Base-by-base conservation (phyloP, 2,329 filamentous ascomycete genomes). In the Apiospora saccharicola region DNA sequence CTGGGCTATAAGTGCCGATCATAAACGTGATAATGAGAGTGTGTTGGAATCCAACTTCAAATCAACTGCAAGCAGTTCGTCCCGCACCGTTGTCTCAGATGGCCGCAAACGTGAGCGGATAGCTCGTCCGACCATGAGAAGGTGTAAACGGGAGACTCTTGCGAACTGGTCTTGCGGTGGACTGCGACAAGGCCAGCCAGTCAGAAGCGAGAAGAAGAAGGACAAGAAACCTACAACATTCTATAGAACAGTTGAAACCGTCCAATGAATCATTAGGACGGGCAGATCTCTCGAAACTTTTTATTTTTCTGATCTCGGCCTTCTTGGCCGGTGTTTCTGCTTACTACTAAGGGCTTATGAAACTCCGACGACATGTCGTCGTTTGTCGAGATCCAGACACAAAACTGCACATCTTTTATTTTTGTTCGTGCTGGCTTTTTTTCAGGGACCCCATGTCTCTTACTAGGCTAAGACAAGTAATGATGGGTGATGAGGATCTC, bases 401-500 rank as follows among this genome's bases (percentile, higher is more conserved):
- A n/a, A 37, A 41, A 41, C 53, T 49, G 53, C 53, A 61, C 30
- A 61, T 61, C 19, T 61, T 61, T n/a, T 37, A 30, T 37, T n/a
- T 19, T 34, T 19, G 8, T 37, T 16, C 14, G 16, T 22, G n/a
- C 16, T 19, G 7, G 3, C 34, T 47, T 6, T 41, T 41, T 6
- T 41, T 41, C 30, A 41, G 34, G 57, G 57, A 37, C 57, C 57
- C 57, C 57, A 64, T 64, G 57, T 41, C 34, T 37, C 30, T 64
- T 34, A n/a, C 57, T 64, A 64, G 57, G 57, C 57, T 24, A 13
- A 41, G 57, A 64, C 34, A 41, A 41, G 57, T 14, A 64, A 41
- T 41, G 57, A 64, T 64, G 57, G 41, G 57, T 64, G 57, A 64
- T 64, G 57, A 30, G 26, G 41, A 64, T 64, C 57, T 64, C 57